Conservation (phyloP, 2,329 filamentous ascomycete species). For the Xylaria sp. region DNA sequence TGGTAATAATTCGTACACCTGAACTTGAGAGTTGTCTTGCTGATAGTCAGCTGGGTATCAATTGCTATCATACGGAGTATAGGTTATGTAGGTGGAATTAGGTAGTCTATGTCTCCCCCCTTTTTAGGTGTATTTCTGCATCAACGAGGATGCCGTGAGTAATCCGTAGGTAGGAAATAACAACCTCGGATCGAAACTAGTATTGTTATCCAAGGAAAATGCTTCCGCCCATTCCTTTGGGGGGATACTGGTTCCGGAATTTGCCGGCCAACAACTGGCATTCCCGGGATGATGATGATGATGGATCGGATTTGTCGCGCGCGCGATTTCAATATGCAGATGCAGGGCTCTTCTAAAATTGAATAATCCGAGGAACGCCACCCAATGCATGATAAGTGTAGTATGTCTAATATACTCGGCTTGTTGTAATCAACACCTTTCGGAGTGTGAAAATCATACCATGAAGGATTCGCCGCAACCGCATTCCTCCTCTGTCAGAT, state of each 20-base stretch:
- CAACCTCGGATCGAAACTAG: not conserved
- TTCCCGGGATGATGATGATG: not conserved
- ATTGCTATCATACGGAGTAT: not conserved
- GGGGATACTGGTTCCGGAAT: conserved; percentile 1
- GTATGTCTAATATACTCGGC: conserved; percentile 7
- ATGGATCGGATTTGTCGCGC: not conserved
- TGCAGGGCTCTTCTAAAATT: conserved; percentile 3
- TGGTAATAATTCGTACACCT: not conserved
- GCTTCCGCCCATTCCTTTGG: not conserved
- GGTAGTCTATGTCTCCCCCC: too few species aligned
- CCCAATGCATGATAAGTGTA: conserved; percentile 26
- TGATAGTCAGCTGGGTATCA: conserved; percentile 3
- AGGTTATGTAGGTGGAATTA: too few species aligned
- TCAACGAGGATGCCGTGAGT: too few species aligned
- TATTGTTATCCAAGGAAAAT: not conserved
- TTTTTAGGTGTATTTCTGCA: too few species aligned
- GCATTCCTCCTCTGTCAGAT: conserved; percentile 77
- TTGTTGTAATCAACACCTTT: not conserved
- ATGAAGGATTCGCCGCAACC: conserved; percentile 96
- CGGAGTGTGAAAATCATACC: conserved; percentile 44
- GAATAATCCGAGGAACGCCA: conserved; percentile 22
- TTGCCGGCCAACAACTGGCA: conserved; percentile 1
- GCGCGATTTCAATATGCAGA: not conserved
- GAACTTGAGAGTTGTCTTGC: not conserved
- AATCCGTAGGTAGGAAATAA: too few species aligned